These are phyloP conservation scores for Proliferodiscus dingleyae DNA, from an alignment of 2,329 filamentous ascomycete genomes.

Conservation along the genomic window DNA sequence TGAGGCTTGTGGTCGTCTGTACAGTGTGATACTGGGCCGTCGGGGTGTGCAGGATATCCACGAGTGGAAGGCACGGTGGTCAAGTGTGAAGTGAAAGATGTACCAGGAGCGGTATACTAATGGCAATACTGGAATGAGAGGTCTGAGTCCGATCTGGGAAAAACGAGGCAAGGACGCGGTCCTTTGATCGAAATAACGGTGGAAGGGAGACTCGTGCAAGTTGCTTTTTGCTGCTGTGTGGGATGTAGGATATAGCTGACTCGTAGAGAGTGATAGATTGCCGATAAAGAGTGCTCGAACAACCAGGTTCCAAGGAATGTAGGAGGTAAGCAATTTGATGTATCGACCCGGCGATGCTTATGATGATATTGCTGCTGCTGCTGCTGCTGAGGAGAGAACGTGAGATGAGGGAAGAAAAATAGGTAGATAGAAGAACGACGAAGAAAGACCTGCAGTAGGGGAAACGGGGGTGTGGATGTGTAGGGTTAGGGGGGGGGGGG, in stretches of 20 bases:
- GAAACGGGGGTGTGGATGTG: no score
- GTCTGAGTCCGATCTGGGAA: no score
- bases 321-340: slow-evolving; percentile 16
- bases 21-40: neutral
- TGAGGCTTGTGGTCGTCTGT: slow-evolving; percentile 1
- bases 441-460: slow-evolving; percentile 1
- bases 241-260: slow-evolving; percentile 1
- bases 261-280: slow-evolving; percentile 14
- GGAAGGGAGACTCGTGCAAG: neutral
- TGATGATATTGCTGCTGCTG: slow-evolving; percentile 13
- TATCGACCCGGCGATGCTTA: slow-evolving; percentile 25
- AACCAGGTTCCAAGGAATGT: slow-evolving; percentile 25
- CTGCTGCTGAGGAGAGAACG: slow-evolving; percentile 9
- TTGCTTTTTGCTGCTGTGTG: neutral
- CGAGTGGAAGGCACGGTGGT: neutral
- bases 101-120: no score
- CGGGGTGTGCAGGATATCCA: slow-evolving; percentile 1
- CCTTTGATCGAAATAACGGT: neutral
- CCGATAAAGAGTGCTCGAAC: slow-evolving; percentile 28
- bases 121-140: slow-evolving; percentile 2
- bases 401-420: slow-evolving; percentile 11
- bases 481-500: no score
- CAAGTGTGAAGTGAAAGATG: slow-evolving; percentile 4
- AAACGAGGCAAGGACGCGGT: slow-evolving; percentile 1
- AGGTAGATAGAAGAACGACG: slow-evolving; percentile 3